Evolutionary conservation across 768 basidiomycete genomes (phyloP).

Genomic region (Pluteus cervinus): DNA sequence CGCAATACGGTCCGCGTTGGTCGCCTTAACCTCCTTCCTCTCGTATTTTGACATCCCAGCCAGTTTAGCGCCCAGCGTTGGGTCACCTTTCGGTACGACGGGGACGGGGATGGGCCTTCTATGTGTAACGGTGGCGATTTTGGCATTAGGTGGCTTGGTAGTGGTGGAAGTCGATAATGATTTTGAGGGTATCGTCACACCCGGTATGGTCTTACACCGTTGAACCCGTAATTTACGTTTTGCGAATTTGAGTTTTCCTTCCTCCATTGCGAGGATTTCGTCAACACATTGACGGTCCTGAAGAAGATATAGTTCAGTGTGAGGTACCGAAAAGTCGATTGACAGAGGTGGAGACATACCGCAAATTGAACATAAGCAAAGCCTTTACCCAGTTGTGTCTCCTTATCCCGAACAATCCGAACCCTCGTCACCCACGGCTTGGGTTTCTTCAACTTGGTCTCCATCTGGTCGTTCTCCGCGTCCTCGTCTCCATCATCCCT

Average conservation of each 20-base stretch:
- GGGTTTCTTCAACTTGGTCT: slow-evolving; percentile 27
- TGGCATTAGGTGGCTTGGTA: slow-evolving; percentile 8
- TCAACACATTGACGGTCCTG: slow-evolving; percentile 92
- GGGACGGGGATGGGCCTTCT: too few relatives aligned
- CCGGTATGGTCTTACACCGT: slow-evolving; percentile 73
- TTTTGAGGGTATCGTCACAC: slow-evolving; percentile 23
- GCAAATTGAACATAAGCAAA: slow-evolving; percentile 89
- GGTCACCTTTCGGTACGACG: slow-evolving; percentile 74
- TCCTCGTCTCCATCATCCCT: slow-evolving; percentile 17
- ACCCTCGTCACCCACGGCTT: slow-evolving; percentile 73
- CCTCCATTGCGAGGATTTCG: slow-evolving; percentile 79
- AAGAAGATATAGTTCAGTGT: too few relatives aligned
- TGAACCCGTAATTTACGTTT: slow-evolving; percentile 91
- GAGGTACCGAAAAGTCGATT: not conserved
- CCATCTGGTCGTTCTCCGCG: slow-evolving; percentile 18
- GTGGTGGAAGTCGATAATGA: slow-evolving; percentile 4
- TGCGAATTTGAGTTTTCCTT: slow-evolving; percentile 80
- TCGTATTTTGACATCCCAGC: slow-evolving; percentile 77
- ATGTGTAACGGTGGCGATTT: slow-evolving; percentile 7
- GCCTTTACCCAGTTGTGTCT: slow-evolving; percentile 91
- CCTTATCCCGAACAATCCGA: slow-evolving; percentile 84
- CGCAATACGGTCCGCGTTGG: slow-evolving; percentile 75
- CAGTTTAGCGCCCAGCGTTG: slow-evolving; percentile 72
- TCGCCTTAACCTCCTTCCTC: slow-evolving; percentile 75
- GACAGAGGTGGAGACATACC: slow-evolving; percentile 40